Evolutionary conservation across 768 basidiomycete genomes (phyloP), one percentile per base, ranked within the genome.

Genomic region (Lactifluus hygrophoroides): DNA sequence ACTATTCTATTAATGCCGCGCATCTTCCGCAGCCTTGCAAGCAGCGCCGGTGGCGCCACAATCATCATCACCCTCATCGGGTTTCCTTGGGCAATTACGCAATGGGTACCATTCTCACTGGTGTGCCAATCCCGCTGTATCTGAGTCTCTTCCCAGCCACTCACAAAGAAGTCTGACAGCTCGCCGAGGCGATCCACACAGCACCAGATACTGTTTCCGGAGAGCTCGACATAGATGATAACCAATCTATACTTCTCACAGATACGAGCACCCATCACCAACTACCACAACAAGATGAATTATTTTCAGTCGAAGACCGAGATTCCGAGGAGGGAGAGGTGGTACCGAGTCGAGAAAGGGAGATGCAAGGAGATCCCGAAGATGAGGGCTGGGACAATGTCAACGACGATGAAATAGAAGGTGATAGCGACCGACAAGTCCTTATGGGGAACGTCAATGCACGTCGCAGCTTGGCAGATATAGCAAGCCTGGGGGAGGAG

Each of bases 21-120:
- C 54, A 10, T 30, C 28, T 21, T 35, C 51, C 53, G 23, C 66
- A 95, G 90, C 63, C 80, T 94, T 64, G 86, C 84, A 2, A 77
- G 80, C 9, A 82, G 77, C 16, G 86, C 94, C 0, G 67, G 67
- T 16, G 84, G 86, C 0, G 86, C 91, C 17, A 92, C 88, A 0
- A 56, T 84, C 13, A 77, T 97, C 59, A 81, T 96, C 51, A 80
- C 85, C 8, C 64, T 88, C 13, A 85, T 86, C 7, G 95, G 95
- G 0, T 86, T 96, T 65, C 86, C 89, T n/a, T 96, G 89, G 90
- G 92, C 93, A 5, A 78, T 97, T 51, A 81, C 86, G 0, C 86
- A 88, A 70, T 97, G 94, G 95, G 92, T 85, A 3, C 94, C 94
- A 3, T 95, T 91, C 71, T 84, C 92, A 0, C 71, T 98, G 67